Percentiles rank a stretch among this genome's conserved stretches.
phyloP scores from a whole-genome alignment of 495 filamentous ascomycete species.

The Penicillium canariense region DNA sequence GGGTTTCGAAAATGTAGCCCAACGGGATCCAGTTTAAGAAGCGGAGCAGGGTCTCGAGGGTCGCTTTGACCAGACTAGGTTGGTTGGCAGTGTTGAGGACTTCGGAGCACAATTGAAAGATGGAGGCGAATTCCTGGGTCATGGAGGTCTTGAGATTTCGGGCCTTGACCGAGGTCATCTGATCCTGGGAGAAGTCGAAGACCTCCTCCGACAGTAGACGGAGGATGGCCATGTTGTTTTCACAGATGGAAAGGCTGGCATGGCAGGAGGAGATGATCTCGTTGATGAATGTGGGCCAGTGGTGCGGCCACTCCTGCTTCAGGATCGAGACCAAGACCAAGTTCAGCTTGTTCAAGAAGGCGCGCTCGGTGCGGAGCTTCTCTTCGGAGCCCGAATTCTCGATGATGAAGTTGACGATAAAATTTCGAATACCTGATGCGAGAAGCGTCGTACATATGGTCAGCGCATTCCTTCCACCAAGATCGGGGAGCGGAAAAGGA shows the following conservation, averaged over 20 bases:
- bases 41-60: slow-evolving; percentile 86
- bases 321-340: slow-evolving; percentile 94
- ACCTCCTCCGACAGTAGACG: slow-evolving; percentile 95
- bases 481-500: neutral
- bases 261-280: slow-evolving; percentile 97
- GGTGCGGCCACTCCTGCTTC: slow-evolving; percentile 99
- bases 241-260: slow-evolving; percentile 91
- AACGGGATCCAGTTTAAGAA: slow-evolving; percentile 99
- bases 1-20: slow-evolving; percentile 97
- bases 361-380: slow-evolving; percentile 72
- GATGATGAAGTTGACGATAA: slow-evolving; percentile 97
- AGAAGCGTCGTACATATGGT: slow-evolving; percentile 7
- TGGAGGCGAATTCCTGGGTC: slow-evolving; percentile 95
- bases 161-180: slow-evolving; percentile 96
- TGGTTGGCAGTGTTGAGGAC: slow-evolving; percentile 86
- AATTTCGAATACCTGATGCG: slow-evolving; percentile 85
- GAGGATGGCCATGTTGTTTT: slow-evolving; percentile 99
- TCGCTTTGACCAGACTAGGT: slow-evolving; percentile 86
- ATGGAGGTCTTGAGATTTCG: slow-evolving; percentile 95
- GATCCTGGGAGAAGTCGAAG: slow-evolving; percentile 96
- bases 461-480: slow-evolving; percentile 3
- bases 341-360: slow-evolving; percentile 95
- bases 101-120: slow-evolving; percentile 95
- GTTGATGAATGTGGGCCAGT: slow-evolving; percentile 99
- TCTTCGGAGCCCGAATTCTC: slow-evolving; percentile 87